A percentile compares a stretch with the other conserved stretches of the same genome.
phyloP scores from a whole-genome alignment of 345 rosid species.

The Conringia planisiliqua region DNA sequence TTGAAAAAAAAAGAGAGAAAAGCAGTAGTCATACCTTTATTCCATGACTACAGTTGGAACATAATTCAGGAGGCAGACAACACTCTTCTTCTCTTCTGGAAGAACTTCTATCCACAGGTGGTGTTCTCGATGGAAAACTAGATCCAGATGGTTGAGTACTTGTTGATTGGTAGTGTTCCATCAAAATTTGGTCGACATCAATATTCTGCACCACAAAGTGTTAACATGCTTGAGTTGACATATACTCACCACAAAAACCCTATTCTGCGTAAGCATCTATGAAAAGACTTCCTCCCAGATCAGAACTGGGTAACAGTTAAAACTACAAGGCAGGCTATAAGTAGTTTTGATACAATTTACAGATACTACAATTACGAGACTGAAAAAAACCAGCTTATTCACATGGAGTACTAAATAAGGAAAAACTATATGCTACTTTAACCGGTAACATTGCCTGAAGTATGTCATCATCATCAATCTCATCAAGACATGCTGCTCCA shows the following conservation, averaged over 20 bases:
- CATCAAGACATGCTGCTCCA: constrained; percentile 46
- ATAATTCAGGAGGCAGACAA: constrained; percentile 62
- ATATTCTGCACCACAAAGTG: constrained; percentile 57
- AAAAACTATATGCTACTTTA: constrained; percentile 1
- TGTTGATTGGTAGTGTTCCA: constrained; percentile 76
- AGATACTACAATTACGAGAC: not conserved
- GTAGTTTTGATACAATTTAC: not conserved
- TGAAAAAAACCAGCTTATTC: not conserved
- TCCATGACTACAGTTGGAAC: constrained; percentile 77
- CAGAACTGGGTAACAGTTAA: not conserved
- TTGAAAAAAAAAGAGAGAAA: not conserved
- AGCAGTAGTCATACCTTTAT: constrained; percentile 43
- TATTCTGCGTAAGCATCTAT: constrained; percentile 5
- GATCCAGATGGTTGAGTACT: constrained; percentile 65
- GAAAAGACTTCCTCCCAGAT: not conserved
- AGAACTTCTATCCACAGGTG: constrained; percentile 39
- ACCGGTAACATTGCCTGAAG: constrained; percentile 54
- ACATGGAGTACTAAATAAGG: not conserved
- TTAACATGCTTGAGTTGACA: constrained; percentile 14
- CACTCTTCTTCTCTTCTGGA: constrained; percentile 43
- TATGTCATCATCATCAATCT: constrained; percentile 81
- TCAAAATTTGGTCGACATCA: constrained; percentile 87
- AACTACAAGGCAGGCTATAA: not conserved
- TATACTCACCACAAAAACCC: constrained; percentile 41
- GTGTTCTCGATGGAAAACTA: constrained; percentile 53